Percentiles rank a stretch among this genome's conserved stretches.
These are phyloP conservation scores for Metschnikowia picachoensis DNA, from an alignment of 805 yeast species.

Conservation along the genomic window DNA sequence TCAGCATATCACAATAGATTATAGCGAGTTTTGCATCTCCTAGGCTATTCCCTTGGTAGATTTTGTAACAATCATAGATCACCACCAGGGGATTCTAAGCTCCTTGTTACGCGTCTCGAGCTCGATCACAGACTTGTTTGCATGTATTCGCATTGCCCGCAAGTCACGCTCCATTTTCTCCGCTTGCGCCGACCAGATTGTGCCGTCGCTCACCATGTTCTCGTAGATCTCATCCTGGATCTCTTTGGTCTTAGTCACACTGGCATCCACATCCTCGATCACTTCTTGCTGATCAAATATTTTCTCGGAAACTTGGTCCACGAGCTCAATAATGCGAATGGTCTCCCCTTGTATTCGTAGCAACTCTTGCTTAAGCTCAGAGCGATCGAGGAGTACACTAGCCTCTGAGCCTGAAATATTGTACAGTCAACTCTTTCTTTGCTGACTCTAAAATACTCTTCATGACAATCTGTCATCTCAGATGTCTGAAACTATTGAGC, in stretches of 20 bases:
- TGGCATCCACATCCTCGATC: conserved; percentile 55
- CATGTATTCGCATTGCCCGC: conserved; percentile 42
- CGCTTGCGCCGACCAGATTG: conserved; percentile 56
- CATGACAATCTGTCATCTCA: too few relatives aligned
- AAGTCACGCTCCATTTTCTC: conserved; percentile 61
- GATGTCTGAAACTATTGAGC: too few relatives aligned
- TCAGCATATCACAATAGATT: too few relatives aligned
- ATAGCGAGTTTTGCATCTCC: too few relatives aligned
- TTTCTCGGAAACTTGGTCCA: conserved; percentile 53
- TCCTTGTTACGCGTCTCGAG: conserved; percentile 46
- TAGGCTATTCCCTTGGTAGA: too few relatives aligned
- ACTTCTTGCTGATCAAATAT: conserved; percentile 55
- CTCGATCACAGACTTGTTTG: conserved; percentile 48
- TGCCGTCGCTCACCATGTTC: conserved; percentile 48
- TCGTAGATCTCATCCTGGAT: conserved; percentile 55
- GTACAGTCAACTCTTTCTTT: too few relatives aligned
- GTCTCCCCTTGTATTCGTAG: conserved; percentile 55
- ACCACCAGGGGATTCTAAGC: conserved; percentile 48
- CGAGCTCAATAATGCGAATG: conserved; percentile 52
- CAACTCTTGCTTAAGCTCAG: conserved; percentile 38
- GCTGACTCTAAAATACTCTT: too few relatives aligned
- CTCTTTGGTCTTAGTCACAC: conserved; percentile 47
- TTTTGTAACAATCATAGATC: too few relatives aligned
- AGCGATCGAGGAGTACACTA: conserved; percentile 11
- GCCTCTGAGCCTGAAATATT: too few relatives aligned